Evolutionary conservation across 371 early-diverging fungal species (phyloP), one percentile per base, ranked within the genome.

Genomic region (Mucor sp.): DNA sequence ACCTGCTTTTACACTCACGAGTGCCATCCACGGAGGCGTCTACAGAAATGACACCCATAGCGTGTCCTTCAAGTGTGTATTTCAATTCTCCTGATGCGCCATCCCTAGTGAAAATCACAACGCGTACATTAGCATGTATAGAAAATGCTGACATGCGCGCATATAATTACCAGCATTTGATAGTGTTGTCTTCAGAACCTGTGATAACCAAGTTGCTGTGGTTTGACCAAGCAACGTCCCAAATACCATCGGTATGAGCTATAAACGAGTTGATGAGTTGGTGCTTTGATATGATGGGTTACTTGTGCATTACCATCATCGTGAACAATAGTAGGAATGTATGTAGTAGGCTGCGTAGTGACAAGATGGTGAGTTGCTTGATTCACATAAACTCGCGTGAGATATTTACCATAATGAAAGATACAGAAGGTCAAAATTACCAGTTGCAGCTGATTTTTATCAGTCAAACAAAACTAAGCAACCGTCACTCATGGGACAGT

Each of bases 221-320:
- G 63, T 81, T 85, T 6, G 89, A 82, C 94, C 95, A 95, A 14
- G 89, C 87, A 7, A 90, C 90, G 60, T 85, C 74, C 95, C 95
- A 95, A 66, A 95, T 92, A 62, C 90, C 92, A 66, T 93, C 94
- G 35, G 82, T 85, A 74, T 95, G 95, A 11, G 94, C 95, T 90
- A 69, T 23, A 43, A 8, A 19, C 4, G 12, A 37, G 1, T 37
- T n/a, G 19, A 9, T 47, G 21, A 47, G 19, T 28, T n/a, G 30
- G 1, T 19, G 30, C 11, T 23, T n/a, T 35, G 9, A 32, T 62
- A 9, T 3, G 17, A 12, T 53, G 28, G 27, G 21, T 14, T 4
- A 4, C 12, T 41, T 41, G 14, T 27, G 27, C 19, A 25, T 27
- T 80, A 89, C 89, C 89, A n/a, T 87, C 75, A 8, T 84, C 85